Conservation (phyloP, 2,329 filamentous ascomycete genomes). For the Celoporthe dispersa region DNA sequence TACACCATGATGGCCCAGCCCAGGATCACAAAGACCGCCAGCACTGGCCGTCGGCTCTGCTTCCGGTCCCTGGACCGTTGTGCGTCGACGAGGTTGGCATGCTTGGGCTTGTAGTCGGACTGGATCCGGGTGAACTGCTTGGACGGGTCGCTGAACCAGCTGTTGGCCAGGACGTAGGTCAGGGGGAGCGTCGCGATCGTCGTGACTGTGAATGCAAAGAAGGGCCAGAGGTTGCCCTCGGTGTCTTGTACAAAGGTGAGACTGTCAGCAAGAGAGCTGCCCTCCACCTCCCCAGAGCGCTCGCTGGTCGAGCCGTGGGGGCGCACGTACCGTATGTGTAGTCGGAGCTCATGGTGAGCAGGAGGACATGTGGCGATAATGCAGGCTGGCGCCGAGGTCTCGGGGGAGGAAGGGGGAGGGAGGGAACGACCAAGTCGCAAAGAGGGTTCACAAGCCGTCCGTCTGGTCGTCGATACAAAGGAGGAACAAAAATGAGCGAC, state of each 20-base stretch:
- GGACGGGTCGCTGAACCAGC: slow-evolving; percentile 71
- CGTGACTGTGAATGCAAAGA: slow-evolving; percentile 93
- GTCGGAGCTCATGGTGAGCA: slow-evolving; percentile 79
- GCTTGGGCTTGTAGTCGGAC: slow-evolving; percentile 77
- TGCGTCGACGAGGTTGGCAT: slow-evolving; percentile 81
- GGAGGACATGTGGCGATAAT: slow-evolving; percentile 34
- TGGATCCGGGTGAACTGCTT: slow-evolving; percentile 82
- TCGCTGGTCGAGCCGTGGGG: not conserved
- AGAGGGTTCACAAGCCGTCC: not conserved
- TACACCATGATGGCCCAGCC: slow-evolving; percentile 86
- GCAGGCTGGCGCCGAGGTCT: slow-evolving; percentile 2
- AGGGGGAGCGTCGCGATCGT: slow-evolving; percentile 87
- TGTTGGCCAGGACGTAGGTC: slow-evolving; percentile 84
- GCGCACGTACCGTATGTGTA: slow-evolving; percentile 72
- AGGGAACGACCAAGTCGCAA: slow-evolving; percentile 1
- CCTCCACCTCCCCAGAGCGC: not conserved
- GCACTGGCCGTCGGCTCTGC: slow-evolving; percentile 86
- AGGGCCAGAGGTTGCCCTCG: slow-evolving; percentile 97
- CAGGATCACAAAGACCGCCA: slow-evolving; percentile 72
- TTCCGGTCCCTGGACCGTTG: slow-evolving; percentile 87
- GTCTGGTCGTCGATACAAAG: not conserved
- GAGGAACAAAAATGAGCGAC: slow-evolving; percentile 11
- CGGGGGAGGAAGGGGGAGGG: slow-evolving; percentile 3
- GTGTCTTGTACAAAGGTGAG: slow-evolving; percentile 61
- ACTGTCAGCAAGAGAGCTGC: not conserved